Evolutionary conservation across 1,139 yeast genomes (phyloP).

Genomic region (Kodamaea anthophila): DNA sequence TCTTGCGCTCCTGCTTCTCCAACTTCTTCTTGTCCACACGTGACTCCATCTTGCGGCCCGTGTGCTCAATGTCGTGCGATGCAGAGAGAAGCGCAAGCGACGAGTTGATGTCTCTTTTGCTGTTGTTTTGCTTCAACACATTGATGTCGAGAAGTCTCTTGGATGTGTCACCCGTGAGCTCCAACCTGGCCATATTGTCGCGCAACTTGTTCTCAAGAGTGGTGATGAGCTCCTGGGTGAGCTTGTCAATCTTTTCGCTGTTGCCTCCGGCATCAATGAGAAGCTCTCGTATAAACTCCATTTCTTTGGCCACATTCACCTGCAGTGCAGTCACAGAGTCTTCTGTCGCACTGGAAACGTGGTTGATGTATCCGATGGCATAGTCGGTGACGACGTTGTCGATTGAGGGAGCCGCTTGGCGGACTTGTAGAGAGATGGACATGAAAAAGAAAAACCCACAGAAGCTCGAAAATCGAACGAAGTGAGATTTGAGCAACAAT

Average conservation of each 20-base stretch:
- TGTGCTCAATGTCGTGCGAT: conserved; percentile 77
- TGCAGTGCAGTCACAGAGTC: conserved; percentile 79
- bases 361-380: conserved; percentile 83
- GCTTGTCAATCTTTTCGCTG: conserved; percentile 43
- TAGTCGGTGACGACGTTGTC: conserved; percentile 91
- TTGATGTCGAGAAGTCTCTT: conserved; percentile 72
- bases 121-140: conserved; percentile 49
- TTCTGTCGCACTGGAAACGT: conserved; percentile 65
- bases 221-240: conserved; percentile 40
- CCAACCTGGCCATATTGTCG: conserved; percentile 67
- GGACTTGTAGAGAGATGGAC: conserved; percentile 61
- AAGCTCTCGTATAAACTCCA: conserved; percentile 56
- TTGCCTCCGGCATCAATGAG: conserved; percentile 78
- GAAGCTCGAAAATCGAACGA: no score
- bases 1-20: conserved; percentile 94
- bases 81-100: conserved; percentile 71
- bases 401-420: conserved; percentile 81
- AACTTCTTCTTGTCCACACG: conserved; percentile 94
- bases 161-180: conserved; percentile 70
- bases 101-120: conserved; percentile 66
- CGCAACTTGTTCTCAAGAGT: conserved; percentile 52
- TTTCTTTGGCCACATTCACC: conserved; percentile 59
- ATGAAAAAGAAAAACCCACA: conserved; percentile 19
- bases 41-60: conserved; percentile 88
- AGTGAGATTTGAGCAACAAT: no score